These are phyloP conservation scores for Colletotrichum magnum DNA, from an alignment of 2,329 filamentous ascomycete species.

Conservation along the genomic window DNA sequence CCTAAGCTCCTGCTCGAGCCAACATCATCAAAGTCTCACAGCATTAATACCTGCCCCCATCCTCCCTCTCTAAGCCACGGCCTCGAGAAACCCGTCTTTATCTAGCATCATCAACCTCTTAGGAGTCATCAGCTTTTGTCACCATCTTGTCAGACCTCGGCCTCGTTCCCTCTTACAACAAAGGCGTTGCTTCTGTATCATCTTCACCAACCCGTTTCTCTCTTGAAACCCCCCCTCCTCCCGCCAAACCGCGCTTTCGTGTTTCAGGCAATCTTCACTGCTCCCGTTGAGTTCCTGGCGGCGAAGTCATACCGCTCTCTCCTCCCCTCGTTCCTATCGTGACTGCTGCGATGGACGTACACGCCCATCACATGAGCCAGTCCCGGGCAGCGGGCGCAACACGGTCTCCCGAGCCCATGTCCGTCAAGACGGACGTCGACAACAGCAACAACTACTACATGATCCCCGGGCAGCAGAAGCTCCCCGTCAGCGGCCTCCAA, in stretches of 20 bases:
- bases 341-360: conserved; percentile 25
- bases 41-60: conserved; percentile 27
- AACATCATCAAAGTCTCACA: conserved; percentile 22
- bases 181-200: conserved; percentile 9
- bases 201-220: not conserved
- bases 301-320: not conserved
- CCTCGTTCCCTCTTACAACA: conserved; percentile 8
- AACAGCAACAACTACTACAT: conserved; percentile 26
- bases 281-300: not conserved
- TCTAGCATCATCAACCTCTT: conserved; percentile 15
- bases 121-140: not conserved
- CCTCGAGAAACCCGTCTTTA: conserved; percentile 16
- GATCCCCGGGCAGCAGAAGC: conserved; percentile 18
- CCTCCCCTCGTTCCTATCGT: conserved; percentile 8
- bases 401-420: conserved; percentile 18
- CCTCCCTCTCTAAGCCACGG: conserved; percentile 7
- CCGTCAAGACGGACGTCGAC: conserved; percentile 16
- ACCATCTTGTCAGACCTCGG: conserved; percentile 14
- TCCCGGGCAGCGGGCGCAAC: conserved; percentile 2
- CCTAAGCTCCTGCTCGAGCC: conserved; percentile 2
- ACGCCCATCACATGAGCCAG: conserved; percentile 22
- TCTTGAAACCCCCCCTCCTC: conserved; percentile 22
- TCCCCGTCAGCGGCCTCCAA: conserved; percentile 20
- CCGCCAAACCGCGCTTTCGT: conserved; percentile 23
- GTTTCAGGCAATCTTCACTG: conserved; percentile 21